Base-by-base conservation (phyloP, 2,329 filamentous ascomycete species). In the Coniochaeta sp. region DNA sequence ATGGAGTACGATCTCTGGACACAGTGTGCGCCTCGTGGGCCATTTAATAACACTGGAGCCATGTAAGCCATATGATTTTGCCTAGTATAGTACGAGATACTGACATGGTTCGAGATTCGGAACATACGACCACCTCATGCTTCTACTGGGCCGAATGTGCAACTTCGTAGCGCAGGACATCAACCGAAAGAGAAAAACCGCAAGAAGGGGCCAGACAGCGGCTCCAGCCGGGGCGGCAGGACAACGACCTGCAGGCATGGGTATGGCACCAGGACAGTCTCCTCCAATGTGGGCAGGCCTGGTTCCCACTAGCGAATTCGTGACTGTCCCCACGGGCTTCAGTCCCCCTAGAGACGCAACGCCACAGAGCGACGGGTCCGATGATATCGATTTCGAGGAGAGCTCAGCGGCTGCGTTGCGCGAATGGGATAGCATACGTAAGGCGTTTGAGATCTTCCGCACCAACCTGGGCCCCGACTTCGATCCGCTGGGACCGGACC, bases 11-110 rank as follows among this genome's bases (percentile, higher is more conserved):
- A 83, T 26, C 75, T 81, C 55, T 96, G 90, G 89, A 83, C 83
- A n/a, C 86, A 92, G 61, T 95, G 91, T 62, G 89, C 89, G 33
- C 94, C 94, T 4, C 79, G 94, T 62, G 87, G 88, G 9, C 86
- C 87, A 1, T 76, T 96, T 40, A 90, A 89, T 16, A 85, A 81
- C 55, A 71, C 86, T 4, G 86, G 91, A 61, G 87, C 89, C 9
- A 81, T 82, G 82, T 85, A 70, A 72, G 81, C 68, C 9, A 9
- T 7, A 28, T 14, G 22, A 3, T 48, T 13, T 4, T 8, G 5
- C 28, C 9, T 8, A 3, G 10, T 20, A 14, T 28, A 16, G 4
- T n/a, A 16, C 2, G 28, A 12, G 1, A 30, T 18, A 13, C 13
- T 33, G 13, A 22, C 13, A 6, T 22, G 9, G 12, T 13, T 27